These are phyloP conservation scores for Trametes elegans DNA, from an alignment of 768 basidiomycete genomes.

Conservation along the genomic window DNA sequence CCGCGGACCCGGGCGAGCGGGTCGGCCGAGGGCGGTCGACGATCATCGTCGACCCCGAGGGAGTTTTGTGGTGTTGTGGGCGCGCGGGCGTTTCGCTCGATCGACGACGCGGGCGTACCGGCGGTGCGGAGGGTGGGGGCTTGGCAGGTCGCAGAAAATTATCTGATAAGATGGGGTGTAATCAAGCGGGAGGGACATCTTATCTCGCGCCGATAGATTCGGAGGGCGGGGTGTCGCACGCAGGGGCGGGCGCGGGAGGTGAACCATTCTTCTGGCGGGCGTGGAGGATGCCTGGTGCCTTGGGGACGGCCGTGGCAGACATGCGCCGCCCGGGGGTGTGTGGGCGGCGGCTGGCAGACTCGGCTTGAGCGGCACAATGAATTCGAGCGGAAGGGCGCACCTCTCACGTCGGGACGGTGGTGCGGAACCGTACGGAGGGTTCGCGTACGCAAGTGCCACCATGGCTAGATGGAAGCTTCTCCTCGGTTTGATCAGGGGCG, in stretches of 20 bases:
- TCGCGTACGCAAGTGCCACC: too few species aligned
- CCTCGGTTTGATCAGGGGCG: too few species aligned
- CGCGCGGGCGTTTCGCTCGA: background rate
- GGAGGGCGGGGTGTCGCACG: background rate
- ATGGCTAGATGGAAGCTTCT: too few species aligned
- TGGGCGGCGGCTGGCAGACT: too few species aligned
- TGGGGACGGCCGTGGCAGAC: background rate
- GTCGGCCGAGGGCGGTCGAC: too few species aligned
- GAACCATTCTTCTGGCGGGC: background rate
- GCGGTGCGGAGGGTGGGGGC: background rate
- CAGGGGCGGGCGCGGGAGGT: too few species aligned
- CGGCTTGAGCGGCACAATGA: too few species aligned
- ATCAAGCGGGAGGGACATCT: background rate
- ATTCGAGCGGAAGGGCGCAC: too few species aligned
- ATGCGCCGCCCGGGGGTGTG: background rate
- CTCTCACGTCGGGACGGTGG: too few species aligned
- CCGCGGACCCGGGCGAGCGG: background rate
- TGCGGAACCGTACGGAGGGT: too few species aligned
- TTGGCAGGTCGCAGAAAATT: slow-evolving; percentile 4
- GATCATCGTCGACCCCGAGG: background rate
- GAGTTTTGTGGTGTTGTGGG: background rate
- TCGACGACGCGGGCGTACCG: background rate
- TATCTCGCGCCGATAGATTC: background rate
- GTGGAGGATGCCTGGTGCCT: background rate
- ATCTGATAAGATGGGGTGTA: slow-evolving; percentile 1